These are phyloP conservation scores for Aspergillus transmontanensis DNA, from an alignment of 2,329 filamentous ascomycete genomes.

Conservation along the genomic window DNA sequence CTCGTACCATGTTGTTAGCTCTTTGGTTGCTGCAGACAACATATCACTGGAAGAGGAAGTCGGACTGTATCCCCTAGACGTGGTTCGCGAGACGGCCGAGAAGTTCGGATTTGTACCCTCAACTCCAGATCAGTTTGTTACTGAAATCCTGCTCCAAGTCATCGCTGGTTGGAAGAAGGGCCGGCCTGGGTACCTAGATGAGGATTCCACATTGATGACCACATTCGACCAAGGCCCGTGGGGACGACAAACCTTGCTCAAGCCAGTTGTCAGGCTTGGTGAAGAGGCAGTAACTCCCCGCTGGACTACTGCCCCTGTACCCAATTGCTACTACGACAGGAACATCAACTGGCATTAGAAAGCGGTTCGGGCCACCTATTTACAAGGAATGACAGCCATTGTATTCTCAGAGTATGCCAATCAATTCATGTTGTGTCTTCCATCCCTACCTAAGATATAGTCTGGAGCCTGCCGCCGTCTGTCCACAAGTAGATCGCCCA, in stretches of 20 bases:
- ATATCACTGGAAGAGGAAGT: conserved; percentile 34
- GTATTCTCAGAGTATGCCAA: not conserved
- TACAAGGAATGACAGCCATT: not conserved
- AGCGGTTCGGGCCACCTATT: not conserved
- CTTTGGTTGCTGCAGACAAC: conserved; percentile 34
- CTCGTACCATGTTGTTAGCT: conserved; percentile 29
- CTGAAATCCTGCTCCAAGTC: conserved; percentile 26
- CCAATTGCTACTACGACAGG: conserved; percentile 17
- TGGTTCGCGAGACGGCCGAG: conserved; percentile 18
- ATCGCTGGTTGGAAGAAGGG: conserved; percentile 28
- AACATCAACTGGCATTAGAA: conserved; percentile 11
- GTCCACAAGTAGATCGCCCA: not conserved
- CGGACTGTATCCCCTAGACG: conserved; percentile 33
- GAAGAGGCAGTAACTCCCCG: conserved; percentile 12
- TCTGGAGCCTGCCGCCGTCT: not conserved
- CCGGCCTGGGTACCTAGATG: conserved; percentile 9
- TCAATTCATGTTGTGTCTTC: not conserved
- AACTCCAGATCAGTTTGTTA: conserved; percentile 26
- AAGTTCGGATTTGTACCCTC: conserved; percentile 15
- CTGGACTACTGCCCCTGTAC: conserved; percentile 15
- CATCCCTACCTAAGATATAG: not conserved
- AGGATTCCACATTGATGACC: conserved; percentile 12
- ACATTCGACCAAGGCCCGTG: conserved; percentile 12
- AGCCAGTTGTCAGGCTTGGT: conserved; percentile 14
- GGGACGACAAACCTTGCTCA: conserved; percentile 15